phyloP scores from a whole-genome alignment of 2,329 filamentous ascomycete species.

The Paecilomyces dactylethromorphus region DNA sequence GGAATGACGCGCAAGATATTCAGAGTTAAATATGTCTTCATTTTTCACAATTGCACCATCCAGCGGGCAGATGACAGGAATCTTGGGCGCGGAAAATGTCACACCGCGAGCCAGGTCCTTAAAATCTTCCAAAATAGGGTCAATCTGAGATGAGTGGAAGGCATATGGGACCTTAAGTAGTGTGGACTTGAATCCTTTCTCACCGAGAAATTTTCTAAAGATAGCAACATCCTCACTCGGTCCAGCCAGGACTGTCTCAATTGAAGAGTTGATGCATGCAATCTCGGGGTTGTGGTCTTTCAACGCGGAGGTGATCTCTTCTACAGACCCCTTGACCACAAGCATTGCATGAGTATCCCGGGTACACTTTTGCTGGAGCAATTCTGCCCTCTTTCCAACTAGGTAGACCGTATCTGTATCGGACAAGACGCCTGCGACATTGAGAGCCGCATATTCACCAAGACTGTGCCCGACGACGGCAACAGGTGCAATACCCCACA shows the following conservation, averaged over 20 bases:
- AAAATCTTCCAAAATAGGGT: not conserved
- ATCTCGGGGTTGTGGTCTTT: no score
- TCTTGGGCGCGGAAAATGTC: not conserved
- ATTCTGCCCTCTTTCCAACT: conserved; percentile 16
- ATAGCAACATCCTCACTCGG: conserved; percentile 57
- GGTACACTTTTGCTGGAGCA: conserved; percentile 14
- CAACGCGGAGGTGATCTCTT: no score
- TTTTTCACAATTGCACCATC: no score
- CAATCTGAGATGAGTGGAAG: conserved; percentile 20
- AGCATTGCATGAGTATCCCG: conserved; percentile 11
- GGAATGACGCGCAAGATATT: no score
- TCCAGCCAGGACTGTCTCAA: conserved; percentile 65
- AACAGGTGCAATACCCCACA: conserved; percentile 12
- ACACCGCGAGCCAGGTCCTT: not conserved
- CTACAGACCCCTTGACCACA: no score
- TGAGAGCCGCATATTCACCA: conserved; percentile 24
- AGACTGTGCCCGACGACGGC: conserved; percentile 23
- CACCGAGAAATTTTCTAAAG: conserved; percentile 34
- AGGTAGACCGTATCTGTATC: conserved; percentile 18
- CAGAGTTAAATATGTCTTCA: no score
- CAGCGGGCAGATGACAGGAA: not conserved
- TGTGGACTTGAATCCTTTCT: not conserved
- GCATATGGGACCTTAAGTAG: conserved; percentile 61
- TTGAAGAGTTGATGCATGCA: no score
- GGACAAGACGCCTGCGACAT: conserved; percentile 17